Evolutionary conservation across 2,329 filamentous ascomycete genomes (phyloP), one percentile per base, ranked within the genome.

Genomic region (Ustilaginoidea virens): DNA sequence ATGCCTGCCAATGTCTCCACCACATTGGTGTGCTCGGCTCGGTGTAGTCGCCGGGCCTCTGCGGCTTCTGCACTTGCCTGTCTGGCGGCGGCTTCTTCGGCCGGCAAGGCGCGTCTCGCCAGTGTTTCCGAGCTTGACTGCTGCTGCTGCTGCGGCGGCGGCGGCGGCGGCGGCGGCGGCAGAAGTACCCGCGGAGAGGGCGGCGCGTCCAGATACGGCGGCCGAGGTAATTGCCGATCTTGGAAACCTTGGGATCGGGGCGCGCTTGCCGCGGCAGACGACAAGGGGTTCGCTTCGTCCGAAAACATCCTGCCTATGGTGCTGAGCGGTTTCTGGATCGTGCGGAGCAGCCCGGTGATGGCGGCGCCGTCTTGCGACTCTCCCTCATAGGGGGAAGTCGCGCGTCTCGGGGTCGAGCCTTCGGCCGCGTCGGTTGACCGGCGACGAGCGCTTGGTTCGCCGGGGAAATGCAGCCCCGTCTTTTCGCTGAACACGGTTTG

Each of bases 251-350:
- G 51, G 9, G 58, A 53, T 17, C 56, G 53, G 21, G 46, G 42
- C 11, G 53, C 49, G 24, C 40, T 46, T 25, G 46, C 47, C 1
- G 50, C 40, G 4, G 44, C 43, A 0, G 39, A 37, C 5, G 51
- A 47, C 2, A 44, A 61, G 29, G 50, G 51, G 51, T 23, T 65
- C 56, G 40, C 21, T 55, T 72, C 69, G 20, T 73, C 90, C 1
- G 82, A 83, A 53, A 98, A 96, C 36, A 98, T 96, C 29, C 87
- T 73, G 3, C 90, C 90, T 35, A 98, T 93, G 1, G 82, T 92
- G 31, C 77, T 83, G 9, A 98, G 62, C 0, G 90, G 90, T 33
- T 73, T 80, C 52, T 96, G 87, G 32, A 98, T 94, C 0, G 85
- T 87, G 26, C 85, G 74, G 3, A 98, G 61, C 10, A 98, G 60